Base-by-base conservation (phyloP, 2,329 filamentous ascomycete species). In the Lasiodiplodia theobromae region DNA sequence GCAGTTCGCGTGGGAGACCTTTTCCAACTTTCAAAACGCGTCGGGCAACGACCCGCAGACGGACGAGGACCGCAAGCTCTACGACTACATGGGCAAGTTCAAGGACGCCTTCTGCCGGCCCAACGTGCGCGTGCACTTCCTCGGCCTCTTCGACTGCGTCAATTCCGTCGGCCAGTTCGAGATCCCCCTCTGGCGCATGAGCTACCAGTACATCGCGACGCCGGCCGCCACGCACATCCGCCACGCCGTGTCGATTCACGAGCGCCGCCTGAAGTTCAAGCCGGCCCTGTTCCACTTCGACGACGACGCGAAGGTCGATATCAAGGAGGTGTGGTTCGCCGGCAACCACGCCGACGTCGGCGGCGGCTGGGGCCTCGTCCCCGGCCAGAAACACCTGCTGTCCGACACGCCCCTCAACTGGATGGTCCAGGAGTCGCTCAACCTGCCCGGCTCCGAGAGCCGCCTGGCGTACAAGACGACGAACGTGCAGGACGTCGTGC, bases 331-430 rank as follows among this genome's bases (percentile, higher is more conserved):
- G 31, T 83, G 81, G 82, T 84, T 83, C 69, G 72, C 77, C 1
- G 82, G 82, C 12, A 74, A 75, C 23, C 82, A 84, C 68, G 79
- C 77, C 3, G 82, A 84, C 71, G 76, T 83, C 10, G 82, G 82
- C n/a, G 82, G 81, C 2, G 82, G 83, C 6, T 81, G 82, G 2
- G 79, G 82, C 3, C 68, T 72, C 2, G 83, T 83, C 69, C 77
- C 78, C 40, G 25, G 28, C 2, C 75, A 74, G 51, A 77, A 81
- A 2, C 82, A 84, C 67, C 82, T 81, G 71, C 77, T 84, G 10
- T 77, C 81, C 4, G 79, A 79, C 3, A 83, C 83, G 16, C 82
- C 82, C 5, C 75, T 84, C 3, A 78, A 82, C 2, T 84, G 82
- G 82, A 84, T 84, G 82, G 76, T 84, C 12, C 77, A 67, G 38